Percentiles rank a stretch among this genome's conserved stretches.
These are phyloP conservation scores for Zymoseptoria tritici DNA, from an alignment of 2,329 filamentous ascomycete species.

Conservation along the genomic window DNA sequence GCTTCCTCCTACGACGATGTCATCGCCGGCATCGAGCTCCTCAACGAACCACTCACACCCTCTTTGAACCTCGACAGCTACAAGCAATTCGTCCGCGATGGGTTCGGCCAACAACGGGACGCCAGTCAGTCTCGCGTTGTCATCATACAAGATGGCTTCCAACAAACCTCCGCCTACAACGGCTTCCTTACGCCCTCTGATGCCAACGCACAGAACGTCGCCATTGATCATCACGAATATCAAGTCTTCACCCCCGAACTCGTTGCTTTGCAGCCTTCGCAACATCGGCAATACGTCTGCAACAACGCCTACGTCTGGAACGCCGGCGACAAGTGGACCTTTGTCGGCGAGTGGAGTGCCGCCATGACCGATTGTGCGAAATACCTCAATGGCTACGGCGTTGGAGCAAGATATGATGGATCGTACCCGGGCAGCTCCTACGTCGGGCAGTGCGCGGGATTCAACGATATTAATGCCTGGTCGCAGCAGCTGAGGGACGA, in stretches of 20 bases:
- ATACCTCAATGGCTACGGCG: constrained; percentile 46
- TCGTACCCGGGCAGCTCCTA: constrained; percentile 41
- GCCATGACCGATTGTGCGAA: constrained; percentile 56
- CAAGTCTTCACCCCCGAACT: constrained; percentile 52
- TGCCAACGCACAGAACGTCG: constrained; percentile 47
- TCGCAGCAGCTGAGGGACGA: constrained; percentile 39
- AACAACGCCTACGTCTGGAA: constrained; percentile 43
- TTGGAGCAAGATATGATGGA: constrained; percentile 55
- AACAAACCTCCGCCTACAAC: constrained; percentile 51
- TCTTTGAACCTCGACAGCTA: constrained; percentile 39
- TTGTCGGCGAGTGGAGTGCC: constrained; percentile 62
- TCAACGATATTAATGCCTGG: constrained; percentile 45
- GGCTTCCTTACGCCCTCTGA: constrained; percentile 49
- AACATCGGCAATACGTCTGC: constrained; percentile 53
- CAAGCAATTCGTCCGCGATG: constrained; percentile 50
- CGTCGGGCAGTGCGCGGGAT: constrained; percentile 49
- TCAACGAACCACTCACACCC: constrained; percentile 51
- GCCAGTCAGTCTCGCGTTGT: constrained; percentile 34
- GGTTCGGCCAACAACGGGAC: constrained; percentile 38
- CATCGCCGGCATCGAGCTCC: constrained; percentile 49
- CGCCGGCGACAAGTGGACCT: constrained; percentile 56
- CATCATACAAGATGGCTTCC: constrained; percentile 54
- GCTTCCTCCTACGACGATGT: constrained; percentile 48
- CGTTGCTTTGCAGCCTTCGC: constrained; percentile 42
- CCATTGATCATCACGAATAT: constrained; percentile 63